These are phyloP conservation scores for Juglanconis sp. DNA, from an alignment of 2,329 filamentous ascomycete genomes.

Conservation along the genomic window DNA sequence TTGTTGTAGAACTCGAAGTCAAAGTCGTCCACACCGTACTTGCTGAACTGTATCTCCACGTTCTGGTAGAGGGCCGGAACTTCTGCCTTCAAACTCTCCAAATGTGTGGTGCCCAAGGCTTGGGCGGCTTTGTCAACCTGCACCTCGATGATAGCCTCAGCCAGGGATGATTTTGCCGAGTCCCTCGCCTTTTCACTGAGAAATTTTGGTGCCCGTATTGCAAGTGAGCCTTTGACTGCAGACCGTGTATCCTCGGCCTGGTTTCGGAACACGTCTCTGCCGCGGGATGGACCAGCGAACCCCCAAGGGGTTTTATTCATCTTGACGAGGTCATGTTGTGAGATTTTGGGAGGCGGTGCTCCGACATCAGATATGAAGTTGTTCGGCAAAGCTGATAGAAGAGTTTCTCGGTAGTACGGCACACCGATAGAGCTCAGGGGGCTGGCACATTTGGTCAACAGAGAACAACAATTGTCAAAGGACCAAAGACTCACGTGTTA, in stretches of 20 bases:
- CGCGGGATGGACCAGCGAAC: constrained; percentile 69
- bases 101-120: constrained; percentile 63
- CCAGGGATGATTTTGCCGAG: constrained; percentile 44
- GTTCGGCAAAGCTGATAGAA: constrained; percentile 87
- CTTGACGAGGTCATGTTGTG: constrained; percentile 64
- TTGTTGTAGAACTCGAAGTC: constrained; percentile 98
- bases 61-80: constrained; percentile 87
- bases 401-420: constrained; percentile 84
- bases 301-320: constrained; percentile 73
- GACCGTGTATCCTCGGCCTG: constrained; percentile 76
- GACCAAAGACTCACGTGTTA: constrained; percentile 57
- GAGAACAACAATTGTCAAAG: not conserved
- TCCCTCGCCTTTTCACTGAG: constrained; percentile 88
- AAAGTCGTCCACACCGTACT: constrained; percentile 98
- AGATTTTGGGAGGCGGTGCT: constrained; percentile 73
- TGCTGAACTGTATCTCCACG: constrained; percentile 98
- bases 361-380: constrained; percentile 83
- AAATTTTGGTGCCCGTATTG: constrained; percentile 80
- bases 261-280: constrained; percentile 70
- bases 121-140: constrained; percentile 57
- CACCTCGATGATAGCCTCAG: constrained; percentile 40
- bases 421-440: constrained; percentile 84
- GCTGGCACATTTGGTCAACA: constrained; percentile 35
- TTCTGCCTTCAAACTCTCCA: constrained; percentile 75
- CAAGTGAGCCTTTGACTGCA: constrained; percentile 55